Evolutionary conservation across 805 yeast genomes (phyloP).

Genomic region (Starmerella bombicola): DNA sequence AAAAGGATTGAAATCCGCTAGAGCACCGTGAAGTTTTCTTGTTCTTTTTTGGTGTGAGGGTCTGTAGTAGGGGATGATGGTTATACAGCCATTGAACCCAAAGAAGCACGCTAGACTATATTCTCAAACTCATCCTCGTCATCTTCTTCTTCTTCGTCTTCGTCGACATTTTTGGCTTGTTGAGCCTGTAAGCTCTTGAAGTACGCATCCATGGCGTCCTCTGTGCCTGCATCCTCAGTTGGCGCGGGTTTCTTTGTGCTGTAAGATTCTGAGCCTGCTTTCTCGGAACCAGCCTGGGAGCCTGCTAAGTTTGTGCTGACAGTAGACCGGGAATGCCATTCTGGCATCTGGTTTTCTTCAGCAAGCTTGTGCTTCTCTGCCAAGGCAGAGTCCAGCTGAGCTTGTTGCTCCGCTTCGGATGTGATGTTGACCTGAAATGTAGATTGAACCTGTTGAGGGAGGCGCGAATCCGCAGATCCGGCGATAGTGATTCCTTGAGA

Average conservation of each 20-base stretch:
- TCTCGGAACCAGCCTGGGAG: not conserved
- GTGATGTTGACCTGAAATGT: constrained; percentile 79
- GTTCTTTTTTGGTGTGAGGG: too few species aligned
- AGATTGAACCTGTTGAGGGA: constrained; percentile 41
- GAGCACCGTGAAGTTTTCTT: too few species aligned
- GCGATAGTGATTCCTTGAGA: constrained; percentile 20
- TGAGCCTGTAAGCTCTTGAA: constrained; percentile 22
- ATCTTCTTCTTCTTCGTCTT: constrained; percentile 22
- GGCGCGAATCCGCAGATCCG: constrained; percentile 25
- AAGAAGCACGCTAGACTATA: constrained; percentile 10
- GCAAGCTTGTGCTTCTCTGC: constrained; percentile 56
- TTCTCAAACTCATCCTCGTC: constrained; percentile 25
- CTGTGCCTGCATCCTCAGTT: constrained; percentile 12
- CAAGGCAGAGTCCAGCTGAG: constrained; percentile 54
- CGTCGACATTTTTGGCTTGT: constrained; percentile 17
- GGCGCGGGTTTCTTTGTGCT: not conserved
- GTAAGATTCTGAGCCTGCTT: not conserved
- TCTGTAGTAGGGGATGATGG: too few species aligned
- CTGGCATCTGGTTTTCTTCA: constrained; percentile 88
- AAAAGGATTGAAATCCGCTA: too few species aligned
- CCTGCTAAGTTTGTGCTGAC: constrained; percentile 41
- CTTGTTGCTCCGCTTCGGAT: constrained; percentile 72
- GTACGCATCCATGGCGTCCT: constrained; percentile 24
- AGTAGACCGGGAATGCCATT: constrained; percentile 90
- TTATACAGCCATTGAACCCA: too few species aligned